Percentiles rank a stretch among this genome's conserved stretches.
Conservation (phyloP, 106 monocot genomes). For the Dendrobium officinale region DNA sequence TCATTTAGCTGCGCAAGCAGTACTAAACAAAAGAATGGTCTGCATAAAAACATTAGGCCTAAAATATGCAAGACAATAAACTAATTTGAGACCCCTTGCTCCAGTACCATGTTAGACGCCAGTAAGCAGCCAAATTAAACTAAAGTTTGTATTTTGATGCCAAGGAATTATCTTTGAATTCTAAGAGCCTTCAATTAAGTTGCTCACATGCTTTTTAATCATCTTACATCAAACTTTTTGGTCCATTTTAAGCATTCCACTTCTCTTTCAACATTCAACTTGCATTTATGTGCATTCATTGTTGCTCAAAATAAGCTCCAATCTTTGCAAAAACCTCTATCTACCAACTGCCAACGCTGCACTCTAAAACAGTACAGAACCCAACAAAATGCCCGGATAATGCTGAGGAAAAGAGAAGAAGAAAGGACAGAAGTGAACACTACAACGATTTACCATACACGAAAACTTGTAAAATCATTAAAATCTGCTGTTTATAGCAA, state of each 20-base stretch:
- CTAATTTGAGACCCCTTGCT: neutral
- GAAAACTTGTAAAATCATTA: no score
- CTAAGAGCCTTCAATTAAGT: no score
- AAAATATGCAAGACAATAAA: no score
- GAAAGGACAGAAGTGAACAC: neutral
- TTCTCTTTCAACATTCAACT: constrained; percentile 1
- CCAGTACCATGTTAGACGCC: neutral
- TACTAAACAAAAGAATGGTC: no score
- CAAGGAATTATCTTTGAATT: neutral
- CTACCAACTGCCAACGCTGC: no score
- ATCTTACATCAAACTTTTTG: neutral
- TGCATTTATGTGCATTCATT: neutral
- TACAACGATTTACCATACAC: no score
- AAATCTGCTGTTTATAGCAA: no score
- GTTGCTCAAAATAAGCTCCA: neutral
- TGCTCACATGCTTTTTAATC: neutral
- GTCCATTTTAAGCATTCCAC: neutral
- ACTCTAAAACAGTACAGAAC: neutral
- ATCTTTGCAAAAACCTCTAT: neutral
- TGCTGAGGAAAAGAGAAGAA: neutral
- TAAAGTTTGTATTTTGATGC: neutral
- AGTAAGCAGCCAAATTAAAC: neutral
- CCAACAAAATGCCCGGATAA: neutral
- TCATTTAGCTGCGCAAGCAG: no score
- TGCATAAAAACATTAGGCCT: no score